A percentile compares a stretch with the other conserved stretches of the same genome.
Evolutionary conservation across 78 protist genomes (phyloP).

Genomic region (Dictyostelium intermedium): DNA sequence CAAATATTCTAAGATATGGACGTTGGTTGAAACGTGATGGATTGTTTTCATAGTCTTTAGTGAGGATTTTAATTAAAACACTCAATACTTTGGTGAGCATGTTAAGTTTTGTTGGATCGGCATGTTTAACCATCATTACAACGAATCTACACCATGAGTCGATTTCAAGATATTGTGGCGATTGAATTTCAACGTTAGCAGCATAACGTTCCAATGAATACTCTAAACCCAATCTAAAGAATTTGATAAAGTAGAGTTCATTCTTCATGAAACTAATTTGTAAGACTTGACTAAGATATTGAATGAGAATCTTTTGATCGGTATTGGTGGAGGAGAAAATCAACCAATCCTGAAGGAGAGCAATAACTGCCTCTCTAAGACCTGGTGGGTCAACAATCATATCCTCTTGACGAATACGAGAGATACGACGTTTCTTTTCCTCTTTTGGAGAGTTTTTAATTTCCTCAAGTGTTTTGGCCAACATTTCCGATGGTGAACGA

Average conservation of each 20-base stretch:
- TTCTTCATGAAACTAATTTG: conserved; percentile 73
- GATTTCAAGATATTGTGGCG: conserved; percentile 46
- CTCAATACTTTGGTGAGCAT: conserved; percentile 73
- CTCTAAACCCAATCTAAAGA: conserved; percentile 60
- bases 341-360: conserved; percentile 59
- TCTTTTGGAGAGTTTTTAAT: conserved; percentile 46
- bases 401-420: conserved; percentile 64
- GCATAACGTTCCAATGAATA: conserved; percentile 42
- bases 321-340: conserved; percentile 24
- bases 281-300: conserved; percentile 42
- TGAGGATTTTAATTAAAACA: conserved; percentile 53
- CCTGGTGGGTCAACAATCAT: conserved; percentile 63
- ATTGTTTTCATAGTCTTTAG: conserved; percentile 74
- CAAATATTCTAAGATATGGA: conserved; percentile 90
- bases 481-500: conserved; percentile 30
- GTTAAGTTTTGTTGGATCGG: conserved; percentile 41
- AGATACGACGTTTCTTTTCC: conserved; percentile 58
- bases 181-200: background rate
- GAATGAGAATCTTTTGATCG: conserved; percentile 43
- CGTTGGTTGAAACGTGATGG: conserved; percentile 90
- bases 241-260: conserved; percentile 65
- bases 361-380: conserved; percentile 45
- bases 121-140: conserved; percentile 86
- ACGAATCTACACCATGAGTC: conserved; percentile 90
- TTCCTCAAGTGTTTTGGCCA: conserved; percentile 34